A percentile compares a stretch with the other conserved stretches of the same genome.
Conservation (phyloP, 352 stramenopile species). For the Hyaloperonospora arabidopsidis region DNA sequence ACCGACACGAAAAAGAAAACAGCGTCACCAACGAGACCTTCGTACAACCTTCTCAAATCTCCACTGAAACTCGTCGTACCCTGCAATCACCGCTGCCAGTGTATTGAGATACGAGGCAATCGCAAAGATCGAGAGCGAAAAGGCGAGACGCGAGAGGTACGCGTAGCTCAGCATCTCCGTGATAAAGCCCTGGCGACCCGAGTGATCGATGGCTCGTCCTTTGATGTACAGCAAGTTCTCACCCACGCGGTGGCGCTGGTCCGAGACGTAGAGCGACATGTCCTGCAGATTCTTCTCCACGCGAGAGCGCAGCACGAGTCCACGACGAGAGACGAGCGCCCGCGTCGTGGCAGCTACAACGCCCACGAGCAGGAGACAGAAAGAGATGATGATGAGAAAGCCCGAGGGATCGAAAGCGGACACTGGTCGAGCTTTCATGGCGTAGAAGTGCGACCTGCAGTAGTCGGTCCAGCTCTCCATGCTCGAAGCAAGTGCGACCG, state of each 20-base stretch:
- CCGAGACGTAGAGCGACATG: constrained; percentile 65
- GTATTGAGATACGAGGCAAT: constrained; percentile 81
- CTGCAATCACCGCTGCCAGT: constrained; percentile 68
- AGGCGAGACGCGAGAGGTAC: constrained; percentile 75
- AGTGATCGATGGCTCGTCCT: constrained; percentile 63
- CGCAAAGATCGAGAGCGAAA: constrained; percentile 65
- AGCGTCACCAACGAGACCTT: background rate
- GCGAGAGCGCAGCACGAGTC: constrained; percentile 41
- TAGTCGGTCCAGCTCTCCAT: constrained; percentile 71
- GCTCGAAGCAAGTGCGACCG: background rate
- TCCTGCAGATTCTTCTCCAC: constrained; percentile 73
- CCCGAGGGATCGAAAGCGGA: constrained; percentile 81
- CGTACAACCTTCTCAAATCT: too few relatives aligned
- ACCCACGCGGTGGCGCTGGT: constrained; percentile 54
- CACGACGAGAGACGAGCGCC: constrained; percentile 32
- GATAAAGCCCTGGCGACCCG: constrained; percentile 72
- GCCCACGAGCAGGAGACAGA: constrained; percentile 58
- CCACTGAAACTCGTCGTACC: constrained; percentile 17
- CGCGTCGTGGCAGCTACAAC: constrained; percentile 45
- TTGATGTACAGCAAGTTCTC: constrained; percentile 73
- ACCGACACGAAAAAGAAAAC: background rate
- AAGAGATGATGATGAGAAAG: constrained; percentile 75
- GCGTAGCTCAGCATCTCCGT: constrained; percentile 83
- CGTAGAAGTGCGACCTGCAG: constrained; percentile 80
- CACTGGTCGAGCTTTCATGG: constrained; percentile 71